These are phyloP conservation scores for Penicillium sp. DNA, from an alignment of 2,329 filamentous ascomycete species.

Conservation along the genomic window DNA sequence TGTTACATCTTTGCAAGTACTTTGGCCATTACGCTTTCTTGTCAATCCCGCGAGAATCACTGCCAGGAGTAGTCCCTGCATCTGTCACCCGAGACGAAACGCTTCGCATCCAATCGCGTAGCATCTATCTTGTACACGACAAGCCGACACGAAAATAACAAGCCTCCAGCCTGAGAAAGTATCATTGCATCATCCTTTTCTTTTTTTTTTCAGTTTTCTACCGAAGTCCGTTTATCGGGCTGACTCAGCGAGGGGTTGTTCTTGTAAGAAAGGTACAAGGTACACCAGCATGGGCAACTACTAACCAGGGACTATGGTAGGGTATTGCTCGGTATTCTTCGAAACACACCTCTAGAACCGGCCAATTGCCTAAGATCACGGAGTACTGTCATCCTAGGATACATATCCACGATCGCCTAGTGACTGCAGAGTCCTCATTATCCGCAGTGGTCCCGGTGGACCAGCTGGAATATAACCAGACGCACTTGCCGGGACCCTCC, in stretches of 20 bases:
- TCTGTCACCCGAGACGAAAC: neutral
- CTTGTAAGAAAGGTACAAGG: neutral
- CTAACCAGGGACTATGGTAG: neutral
- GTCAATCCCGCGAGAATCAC: neutral
- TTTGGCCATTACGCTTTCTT: too few relatives aligned
- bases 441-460: neutral
- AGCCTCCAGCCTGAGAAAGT: neutral
- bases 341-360: neutral
- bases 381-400: slow-evolving; percentile 1
- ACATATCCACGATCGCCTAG: neutral
- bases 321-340: neutral
- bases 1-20: neutral
- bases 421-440: neutral
- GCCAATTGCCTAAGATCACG: slow-evolving; percentile 1
- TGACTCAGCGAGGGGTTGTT: slow-evolving; percentile 15
- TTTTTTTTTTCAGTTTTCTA: neutral
- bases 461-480: neutral
- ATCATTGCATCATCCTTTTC: slow-evolving; percentile 1
- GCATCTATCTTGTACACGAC: neutral
- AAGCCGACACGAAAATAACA: neutral
- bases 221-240: neutral
- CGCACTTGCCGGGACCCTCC: neutral
- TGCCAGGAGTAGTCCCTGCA: neutral
- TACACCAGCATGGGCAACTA: too few relatives aligned
- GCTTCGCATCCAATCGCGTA: neutral